Evolutionary conservation across 1,284 basidiomycete genomes (phyloP), one percentile per base, ranked within the genome.

Genomic region (Leccinum fallax): DNA sequence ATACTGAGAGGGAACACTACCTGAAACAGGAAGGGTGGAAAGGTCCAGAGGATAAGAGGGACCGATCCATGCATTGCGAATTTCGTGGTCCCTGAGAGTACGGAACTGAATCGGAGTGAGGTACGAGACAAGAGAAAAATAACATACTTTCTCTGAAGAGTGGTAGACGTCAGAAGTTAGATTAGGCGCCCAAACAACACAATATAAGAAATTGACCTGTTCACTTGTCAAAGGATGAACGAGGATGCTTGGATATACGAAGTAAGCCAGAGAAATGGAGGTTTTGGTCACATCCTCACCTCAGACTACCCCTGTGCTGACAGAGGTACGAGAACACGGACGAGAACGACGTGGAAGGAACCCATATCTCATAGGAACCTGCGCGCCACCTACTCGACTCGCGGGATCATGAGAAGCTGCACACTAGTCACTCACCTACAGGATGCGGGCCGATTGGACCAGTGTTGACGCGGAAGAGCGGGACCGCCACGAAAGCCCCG

Each of bases 321-420:
- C 82, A 85, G 19, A 92, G 79, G 63, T 90, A 92, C 15, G 89
- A 92, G 69, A 85, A 92, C 13, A 92, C 85, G 0, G 87, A 80
- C 0, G 81, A 76, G 69, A 92, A 92, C 1, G 89, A 89, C 66
- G 89, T 87, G 0, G 83, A 80, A 0, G 89, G 90, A 34, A 81
- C 84, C 89, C 89, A 92, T 26, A 92, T 87, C 67, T 92, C 90
- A 67, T 90, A 92, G 1, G 89, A 90, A 15, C 88, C 88, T 90
- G 53, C n/a, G 53, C 5, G 15, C 4, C 2, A 16, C 19, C 5
- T 2, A 5, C 3, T 46, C 66, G 2, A 28, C 10, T 10, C 26
- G 5, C 11, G 2, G 0, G 24, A 9, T 40, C 8, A 24, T 5
- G 2, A 15, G 11, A 56, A 40, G 7, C 1, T 7, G n/a, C 4